phyloP scores from a whole-genome alignment of 2,329 filamentous ascomycete genomes.

The Raffaelea ambrosiae region DNA sequence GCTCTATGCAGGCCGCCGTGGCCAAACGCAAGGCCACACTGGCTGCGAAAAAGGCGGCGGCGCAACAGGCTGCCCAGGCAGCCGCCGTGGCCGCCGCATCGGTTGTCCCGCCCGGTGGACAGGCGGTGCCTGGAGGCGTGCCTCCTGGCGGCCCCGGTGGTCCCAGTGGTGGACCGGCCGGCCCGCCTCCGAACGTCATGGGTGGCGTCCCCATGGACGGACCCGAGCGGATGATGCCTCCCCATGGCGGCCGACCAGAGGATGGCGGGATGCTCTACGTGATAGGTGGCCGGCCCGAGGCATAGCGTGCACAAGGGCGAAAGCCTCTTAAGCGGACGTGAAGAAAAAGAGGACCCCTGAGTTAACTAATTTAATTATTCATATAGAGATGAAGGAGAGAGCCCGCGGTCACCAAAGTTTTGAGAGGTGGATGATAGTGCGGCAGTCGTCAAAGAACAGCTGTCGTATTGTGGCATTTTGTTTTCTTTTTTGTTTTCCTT shows the following conservation, averaged over 20 bases:
- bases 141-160: not conserved
- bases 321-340: too few relatives aligned
- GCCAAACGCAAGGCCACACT: constrained; percentile 53
- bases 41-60: constrained; percentile 42
- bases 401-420: too few relatives aligned
- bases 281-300: not conserved
- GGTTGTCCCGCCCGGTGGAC: not conserved
- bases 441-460: too few relatives aligned
- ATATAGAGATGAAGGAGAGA: too few relatives aligned
- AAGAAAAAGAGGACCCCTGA: too few relatives aligned
- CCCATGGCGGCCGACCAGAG: not conserved
- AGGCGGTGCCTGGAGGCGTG: not conserved
- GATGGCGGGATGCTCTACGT: not conserved
- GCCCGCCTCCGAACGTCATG: not conserved
- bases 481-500: constrained; percentile 1
- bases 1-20: constrained; percentile 52
- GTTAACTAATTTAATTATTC: too few relatives aligned
- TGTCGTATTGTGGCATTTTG: too few relatives aligned
- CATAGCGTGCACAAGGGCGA: too few relatives aligned
- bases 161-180: not conserved
- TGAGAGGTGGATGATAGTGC: too few relatives aligned
- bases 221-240: not conserved
- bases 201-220: not conserved
- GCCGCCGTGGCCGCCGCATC: not conserved
- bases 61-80: constrained; percentile 13